Evolutionary conservation across 2,329 filamentous ascomycete genomes (phyloP), one percentile per base, ranked within the genome.

Genomic region (Claviceps humidiphila): DNA sequence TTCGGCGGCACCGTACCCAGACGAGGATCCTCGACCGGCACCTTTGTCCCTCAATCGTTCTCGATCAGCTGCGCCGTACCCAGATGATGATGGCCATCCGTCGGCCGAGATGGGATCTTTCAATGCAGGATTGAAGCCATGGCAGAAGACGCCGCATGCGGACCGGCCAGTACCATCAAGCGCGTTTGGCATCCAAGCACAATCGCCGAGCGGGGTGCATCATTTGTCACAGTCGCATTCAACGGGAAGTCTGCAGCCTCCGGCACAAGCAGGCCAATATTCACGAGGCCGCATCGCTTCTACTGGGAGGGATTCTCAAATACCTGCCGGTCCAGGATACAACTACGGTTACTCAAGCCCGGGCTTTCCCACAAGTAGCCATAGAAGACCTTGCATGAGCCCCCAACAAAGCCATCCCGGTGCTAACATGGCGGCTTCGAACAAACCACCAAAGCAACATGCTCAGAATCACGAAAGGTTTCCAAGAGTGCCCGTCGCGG

Each of bases 1-100:
- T 52, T 77, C 82, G 9, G 73, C 77, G 22, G 81, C 81, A 1
- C 85, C 85, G 1, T 89, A 89, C 59, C 85, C 85, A 0, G 75
- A 82, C 49, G 84, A 87, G 57, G 82, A 86, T 57, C 13, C 17
- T 24, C 71, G 73, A 51, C 76, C 80, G 20, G 71, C 75, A 47
- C 74, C 72, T n/a, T 63, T 74, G 45, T 70, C 64, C 52, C 54
- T 72, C 17, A 63, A 59, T 49, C 68, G 75, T 39, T 68, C 75
- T 4, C 71, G 70, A 52, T 75, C 76, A 3, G 64, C 67, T 3
- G 72, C 72, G 0, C 76, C 76, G 0, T 80, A 80, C 55, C 76
- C 76, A 3, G 76, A 78, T 44, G 75, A 78, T 51, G 76, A 78
- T 50, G 60, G 70, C 50, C 61, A 57, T 30, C 57, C 56, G 48